These are phyloP conservation scores for Aspergillus ibericus DNA, from an alignment of 2,329 filamentous ascomycete species.

Conservation along the genomic window DNA sequence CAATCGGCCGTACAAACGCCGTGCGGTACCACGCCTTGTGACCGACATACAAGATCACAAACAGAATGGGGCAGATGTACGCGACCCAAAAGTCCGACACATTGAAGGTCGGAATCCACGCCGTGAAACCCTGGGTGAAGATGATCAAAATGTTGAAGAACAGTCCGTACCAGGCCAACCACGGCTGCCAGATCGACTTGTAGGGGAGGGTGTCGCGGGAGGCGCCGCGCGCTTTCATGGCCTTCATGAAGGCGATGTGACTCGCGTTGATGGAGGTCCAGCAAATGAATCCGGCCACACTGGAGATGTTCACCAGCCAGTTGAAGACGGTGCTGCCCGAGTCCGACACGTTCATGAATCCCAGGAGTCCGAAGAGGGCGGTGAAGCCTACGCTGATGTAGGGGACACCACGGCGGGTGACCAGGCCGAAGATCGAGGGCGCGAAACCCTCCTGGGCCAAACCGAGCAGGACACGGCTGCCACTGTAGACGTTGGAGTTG, in stretches of 20 bases:
- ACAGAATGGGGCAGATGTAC: slow-evolving; percentile 65
- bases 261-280: slow-evolving; percentile 46
- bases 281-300: slow-evolving; percentile 33
- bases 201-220: slow-evolving; percentile 61
- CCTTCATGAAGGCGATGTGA: slow-evolving; percentile 65
- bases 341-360: slow-evolving; percentile 66
- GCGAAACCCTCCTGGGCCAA: slow-evolving; percentile 52
- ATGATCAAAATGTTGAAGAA: slow-evolving; percentile 65
- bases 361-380: slow-evolving; percentile 59
- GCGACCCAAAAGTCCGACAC: slow-evolving; percentile 61
- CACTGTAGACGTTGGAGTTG: slow-evolving; percentile 41
- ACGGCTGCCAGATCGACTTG: slow-evolving; percentile 61
- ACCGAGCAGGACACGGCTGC: slow-evolving; percentile 67
- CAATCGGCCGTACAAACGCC: slow-evolving; percentile 34
- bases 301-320: slow-evolving; percentile 35
- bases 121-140: slow-evolving; percentile 67
- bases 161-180: slow-evolving; percentile 63
- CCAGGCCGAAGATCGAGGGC: slow-evolving; percentile 41
- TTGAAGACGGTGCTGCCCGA: slow-evolving; percentile 61
- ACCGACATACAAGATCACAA: slow-evolving; percentile 57
- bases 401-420: slow-evolving; percentile 43
- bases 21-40: slow-evolving; percentile 54
- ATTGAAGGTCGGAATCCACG: slow-evolving; percentile 61
- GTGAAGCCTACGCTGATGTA: slow-evolving; percentile 45
- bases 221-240: slow-evolving; percentile 56